Evolutionary conservation across 1,284 basidiomycete genomes (phyloP).

Genomic region (Sanguinoderma infundibulare): DNA sequence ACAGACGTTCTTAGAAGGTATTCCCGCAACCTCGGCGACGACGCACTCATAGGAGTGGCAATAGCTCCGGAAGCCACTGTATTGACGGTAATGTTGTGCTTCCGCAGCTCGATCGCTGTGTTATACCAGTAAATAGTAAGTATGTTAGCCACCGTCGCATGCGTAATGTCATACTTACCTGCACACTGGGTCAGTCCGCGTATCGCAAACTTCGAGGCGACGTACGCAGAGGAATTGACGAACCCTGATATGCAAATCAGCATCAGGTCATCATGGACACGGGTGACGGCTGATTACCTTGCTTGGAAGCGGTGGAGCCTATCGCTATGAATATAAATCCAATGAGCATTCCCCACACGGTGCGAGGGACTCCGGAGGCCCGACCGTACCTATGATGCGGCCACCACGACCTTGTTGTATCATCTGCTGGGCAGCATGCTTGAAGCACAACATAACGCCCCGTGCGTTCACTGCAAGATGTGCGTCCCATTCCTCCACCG

Average conservation of each 20-base stretch:
- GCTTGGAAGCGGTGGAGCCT: background rate
- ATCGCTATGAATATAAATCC: background rate
- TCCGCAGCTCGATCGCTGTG: background rate
- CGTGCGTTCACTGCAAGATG: slow-evolving; percentile 30
- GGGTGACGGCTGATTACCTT: background rate
- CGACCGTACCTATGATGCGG: slow-evolving; percentile 28
- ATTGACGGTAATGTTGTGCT: slow-evolving; percentile 1
- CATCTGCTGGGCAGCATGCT: slow-evolving; percentile 36
- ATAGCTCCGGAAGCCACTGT: background rate
- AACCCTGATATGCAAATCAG: background rate
- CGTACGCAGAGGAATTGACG: background rate
- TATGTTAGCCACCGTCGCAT: background rate
- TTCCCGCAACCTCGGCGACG: too few species aligned
- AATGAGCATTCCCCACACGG: background rate
- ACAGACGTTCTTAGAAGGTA: background rate
- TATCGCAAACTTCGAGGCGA: slow-evolving; percentile 1
- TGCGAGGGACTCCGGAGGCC: background rate
- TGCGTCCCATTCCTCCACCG: slow-evolving; percentile 26
- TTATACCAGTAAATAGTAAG: background rate
- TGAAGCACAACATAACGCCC: slow-evolving; percentile 34
- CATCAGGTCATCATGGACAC: background rate
- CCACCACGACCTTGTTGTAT: slow-evolving; percentile 34
- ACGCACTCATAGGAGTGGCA: background rate
- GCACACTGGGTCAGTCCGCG: background rate
- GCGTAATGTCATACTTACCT: background rate